Percentiles rank a stretch among this genome's conserved stretches.
phyloP scores from a whole-genome alignment of 441 rosid species.

The Viola pubescens region DNA sequence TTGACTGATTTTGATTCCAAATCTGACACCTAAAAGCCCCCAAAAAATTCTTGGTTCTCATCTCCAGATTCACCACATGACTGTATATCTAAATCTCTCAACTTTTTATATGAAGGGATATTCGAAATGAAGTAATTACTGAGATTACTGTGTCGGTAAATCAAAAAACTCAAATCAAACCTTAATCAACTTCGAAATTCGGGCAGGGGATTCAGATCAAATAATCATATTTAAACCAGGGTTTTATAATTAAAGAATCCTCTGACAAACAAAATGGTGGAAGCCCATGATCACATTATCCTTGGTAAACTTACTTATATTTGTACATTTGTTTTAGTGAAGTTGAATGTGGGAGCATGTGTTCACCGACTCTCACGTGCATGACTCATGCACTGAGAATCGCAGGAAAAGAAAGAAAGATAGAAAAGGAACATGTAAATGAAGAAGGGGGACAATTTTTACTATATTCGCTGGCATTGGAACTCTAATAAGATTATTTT shows the following conservation, averaged over 20 bases:
- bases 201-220: background rate
- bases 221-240: background rate
- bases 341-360: conserved; percentile 24
- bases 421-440: background rate
- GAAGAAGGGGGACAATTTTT: conserved; percentile 24
- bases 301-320: background rate
- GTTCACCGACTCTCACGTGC: conserved; percentile 29
- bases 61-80: too few species aligned
- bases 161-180: background rate
- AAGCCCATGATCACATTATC: background rate
- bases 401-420: background rate
- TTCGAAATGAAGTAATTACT: background rate
- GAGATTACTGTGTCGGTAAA: background rate
- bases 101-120: background rate
- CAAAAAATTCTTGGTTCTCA: too few species aligned
- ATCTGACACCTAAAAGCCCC: too few species aligned
- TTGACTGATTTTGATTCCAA: too few species aligned
- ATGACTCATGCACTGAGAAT: conserved; percentile 23
- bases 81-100: too few species aligned
- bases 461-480: conserved; percentile 63
- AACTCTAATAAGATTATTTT: conserved; percentile 32
- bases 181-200: conserved; percentile 15
- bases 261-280: background rate
- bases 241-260: background rate
- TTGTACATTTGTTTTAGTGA: conserved; percentile 1